These are phyloP conservation scores for Phytophthora podocarpi DNA, from an alignment of 352 stramenopile species.

Conservation along the genomic window DNA sequence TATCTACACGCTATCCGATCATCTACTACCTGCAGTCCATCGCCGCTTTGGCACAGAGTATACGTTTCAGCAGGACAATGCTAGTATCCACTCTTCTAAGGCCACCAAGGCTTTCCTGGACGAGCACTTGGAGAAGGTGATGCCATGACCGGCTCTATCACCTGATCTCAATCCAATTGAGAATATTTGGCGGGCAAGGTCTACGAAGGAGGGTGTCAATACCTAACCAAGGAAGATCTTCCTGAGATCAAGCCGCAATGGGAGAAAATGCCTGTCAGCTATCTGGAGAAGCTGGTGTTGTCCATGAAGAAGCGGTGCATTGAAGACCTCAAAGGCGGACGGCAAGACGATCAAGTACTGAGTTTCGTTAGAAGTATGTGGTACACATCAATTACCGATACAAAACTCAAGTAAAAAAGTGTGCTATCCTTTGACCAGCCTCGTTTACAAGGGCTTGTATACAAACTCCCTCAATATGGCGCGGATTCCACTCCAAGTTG, in stretches of 20 bases:
- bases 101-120: conserved; percentile 20
- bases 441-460: too few species aligned
- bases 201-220: conserved; percentile 1
- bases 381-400: too few species aligned
- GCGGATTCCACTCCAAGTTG: too few species aligned
- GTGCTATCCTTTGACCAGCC: conserved; percentile 1
- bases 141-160: conserved; percentile 21
- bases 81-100: conserved; percentile 19
- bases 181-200: conserved; percentile 21
- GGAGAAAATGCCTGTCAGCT: background rate
- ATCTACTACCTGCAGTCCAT: conserved; percentile 27
- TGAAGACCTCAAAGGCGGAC: conserved; percentile 5
- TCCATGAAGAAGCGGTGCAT: conserved; percentile 13
- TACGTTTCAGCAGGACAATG: conserved; percentile 38
- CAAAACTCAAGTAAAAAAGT: background rate
- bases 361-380: background rate
- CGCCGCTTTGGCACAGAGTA: conserved; percentile 20
- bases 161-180: conserved; percentile 36
- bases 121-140: conserved; percentile 1
- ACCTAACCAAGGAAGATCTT: conserved; percentile 1
- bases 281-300: conserved; percentile 12
- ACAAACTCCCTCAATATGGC: background rate
- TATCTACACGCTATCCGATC: conserved; percentile 24
- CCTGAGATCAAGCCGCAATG: background rate
- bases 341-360: conserved; percentile 11